Evolutionary conservation across 2,329 filamentous ascomycete species (phyloP).

Genomic region (Teratosphaeria gauchensis): DNA sequence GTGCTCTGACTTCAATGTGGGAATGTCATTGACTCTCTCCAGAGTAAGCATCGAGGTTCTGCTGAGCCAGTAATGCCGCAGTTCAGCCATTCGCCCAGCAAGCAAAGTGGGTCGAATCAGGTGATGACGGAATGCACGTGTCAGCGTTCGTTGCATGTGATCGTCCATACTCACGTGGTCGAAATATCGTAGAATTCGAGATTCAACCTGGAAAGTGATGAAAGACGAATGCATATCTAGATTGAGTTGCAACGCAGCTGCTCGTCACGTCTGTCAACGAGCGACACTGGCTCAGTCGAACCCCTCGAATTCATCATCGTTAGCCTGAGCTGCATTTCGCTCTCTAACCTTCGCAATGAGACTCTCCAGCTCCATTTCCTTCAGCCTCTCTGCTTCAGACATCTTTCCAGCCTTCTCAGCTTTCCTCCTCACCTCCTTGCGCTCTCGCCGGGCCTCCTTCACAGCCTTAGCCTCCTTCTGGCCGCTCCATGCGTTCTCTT

Average conservation of each 20-base stretch:
- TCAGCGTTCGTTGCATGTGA: background rate
- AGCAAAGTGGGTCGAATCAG: background rate
- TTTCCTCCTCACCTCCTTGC: conserved; percentile 24
- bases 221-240: background rate
- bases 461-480: conserved; percentile 28
- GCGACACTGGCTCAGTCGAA: conserved; percentile 6
- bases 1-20: background rate
- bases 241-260: background rate
- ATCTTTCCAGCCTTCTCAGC: conserved; percentile 22
- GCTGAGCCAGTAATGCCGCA: background rate
- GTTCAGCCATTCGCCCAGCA: background rate
- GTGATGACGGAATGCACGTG: background rate
- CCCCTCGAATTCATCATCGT: conserved; percentile 19
- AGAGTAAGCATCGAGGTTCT: background rate
- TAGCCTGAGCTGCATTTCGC: conserved; percentile 11
- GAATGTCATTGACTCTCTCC: too few relatives aligned
- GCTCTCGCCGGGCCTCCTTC: conserved; percentile 24
- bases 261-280: background rate
- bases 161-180: background rate
- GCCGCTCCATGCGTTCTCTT: conserved; percentile 28
- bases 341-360: conserved; percentile 25
- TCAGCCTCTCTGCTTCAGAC: conserved; percentile 19
- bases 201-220: background rate
- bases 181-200: background rate
- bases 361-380: conserved; percentile 23